Conservation (phyloP, 305 asterid species). For the Petunia hybrid region DNA sequence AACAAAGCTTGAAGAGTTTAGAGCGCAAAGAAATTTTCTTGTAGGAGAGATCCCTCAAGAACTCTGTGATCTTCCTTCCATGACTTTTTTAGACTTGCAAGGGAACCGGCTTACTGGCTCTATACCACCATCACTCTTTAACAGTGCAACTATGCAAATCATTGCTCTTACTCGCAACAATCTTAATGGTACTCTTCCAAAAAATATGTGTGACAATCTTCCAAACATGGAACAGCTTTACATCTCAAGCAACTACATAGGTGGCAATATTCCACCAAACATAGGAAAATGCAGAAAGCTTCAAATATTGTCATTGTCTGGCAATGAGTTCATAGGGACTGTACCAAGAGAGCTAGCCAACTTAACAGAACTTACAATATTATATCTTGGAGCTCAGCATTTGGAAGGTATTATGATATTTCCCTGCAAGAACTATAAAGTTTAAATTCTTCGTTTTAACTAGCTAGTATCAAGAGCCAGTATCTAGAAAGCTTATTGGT, state of each 20-base stretch:
- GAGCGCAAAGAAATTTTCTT: neutral
- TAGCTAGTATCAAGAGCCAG: too few species aligned
- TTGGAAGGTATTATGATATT: conserved; percentile 28
- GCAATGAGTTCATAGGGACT: conserved; percentile 30
- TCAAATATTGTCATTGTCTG: conserved; percentile 8
- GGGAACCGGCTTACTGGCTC: conserved; percentile 21
- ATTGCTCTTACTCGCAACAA: conserved; percentile 19
- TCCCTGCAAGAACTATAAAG: neutral
- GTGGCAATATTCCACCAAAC: conserved; percentile 34
- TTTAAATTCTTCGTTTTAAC: neutral
- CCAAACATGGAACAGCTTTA: neutral
- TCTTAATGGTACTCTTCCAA: conserved; percentile 31
- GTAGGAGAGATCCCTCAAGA: conserved; percentile 34
- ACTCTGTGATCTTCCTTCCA: conserved; percentile 16
- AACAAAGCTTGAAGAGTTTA: neutral
- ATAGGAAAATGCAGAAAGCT: conserved; percentile 24
- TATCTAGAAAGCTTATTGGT: too few species aligned
- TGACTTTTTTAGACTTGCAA: neutral
- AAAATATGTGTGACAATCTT: neutral
- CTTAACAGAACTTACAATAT: conserved; percentile 13
- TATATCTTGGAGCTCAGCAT: conserved; percentile 24
- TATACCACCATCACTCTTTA: conserved; percentile 30
- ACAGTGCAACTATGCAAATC: conserved; percentile 22
- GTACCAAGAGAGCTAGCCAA: conserved; percentile 33
- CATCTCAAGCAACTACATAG: conserved; percentile 20